Base-by-base conservation (phyloP, 2,329 filamentous ascomycete genomes). In the Sarocladium kiliense region DNA sequence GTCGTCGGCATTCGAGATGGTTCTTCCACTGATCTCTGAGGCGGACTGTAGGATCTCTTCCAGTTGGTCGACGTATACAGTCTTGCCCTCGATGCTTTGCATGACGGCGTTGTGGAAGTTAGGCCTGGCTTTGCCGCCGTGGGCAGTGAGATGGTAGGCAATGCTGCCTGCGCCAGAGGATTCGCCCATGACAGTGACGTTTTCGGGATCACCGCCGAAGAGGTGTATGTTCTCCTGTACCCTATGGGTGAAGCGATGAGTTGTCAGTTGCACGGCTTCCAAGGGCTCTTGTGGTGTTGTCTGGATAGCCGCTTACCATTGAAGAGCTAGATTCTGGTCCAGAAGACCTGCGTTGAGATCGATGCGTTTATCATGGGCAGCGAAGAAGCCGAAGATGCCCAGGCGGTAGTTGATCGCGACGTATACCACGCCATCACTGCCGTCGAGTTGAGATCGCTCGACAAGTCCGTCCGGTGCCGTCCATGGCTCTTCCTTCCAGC, bases 131-230 rank as follows among this genome's bases (percentile, higher is more conserved):
- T 67, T 69, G 14, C 72, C 71, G 3, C 70, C 68, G 7, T 72
- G 68, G 1, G 74, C 77, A 34, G 79, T 75, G 2, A 76, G 68
- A 50, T 77, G 74, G n/a, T 75, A 69, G 55, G 78, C 71, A 3
- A 79, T 75, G 11, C 67, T 69, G 0, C 77, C 78, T 1, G 69
- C 81, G 2, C 80, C 80, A 1, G 80, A 77, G 9, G 73, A 77
- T 60, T 81, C 74, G 0, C 80, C 79, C 61, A 72, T 71, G 26
- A 81, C 73, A 0, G 77, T 80, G 1, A 83, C 73, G 10, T 75
- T 71, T 2, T 59, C 59, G 0, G 71, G 69, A 54, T 82, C 73
- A 9, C 79, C 78, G 2, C 79, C 78, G 56, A 83, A 82, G 5
- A 67, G 60, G 26, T 66, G 57, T 47, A 82, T 79, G 58, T 81